Evolutionary conservation across 1,284 basidiomycete species (phyloP), one percentile per base, ranked within the genome.

Genomic region (Ganoderma boninense): DNA sequence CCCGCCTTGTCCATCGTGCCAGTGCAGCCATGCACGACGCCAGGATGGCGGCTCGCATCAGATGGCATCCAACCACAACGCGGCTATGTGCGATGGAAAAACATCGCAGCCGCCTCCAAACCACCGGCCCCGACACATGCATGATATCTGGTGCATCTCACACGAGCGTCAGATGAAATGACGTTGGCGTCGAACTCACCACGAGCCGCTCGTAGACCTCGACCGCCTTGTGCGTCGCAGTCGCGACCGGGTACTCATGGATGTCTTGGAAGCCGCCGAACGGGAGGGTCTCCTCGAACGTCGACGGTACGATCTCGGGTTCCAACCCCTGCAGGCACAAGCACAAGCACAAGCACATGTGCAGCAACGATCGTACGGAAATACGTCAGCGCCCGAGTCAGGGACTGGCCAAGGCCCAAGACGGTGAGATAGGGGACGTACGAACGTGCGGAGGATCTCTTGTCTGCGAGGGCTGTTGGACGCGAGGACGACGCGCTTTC

Each of bases 381-480:
- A n/a, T n/a, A n/a, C n/a, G n/a, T n/a, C n/a, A n/a, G n/a, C n/a
- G n/a, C n/a, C n/a, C n/a, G n/a, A n/a, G n/a, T n/a, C n/a, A n/a
- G n/a, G n/a, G n/a, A n/a, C n/a, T n/a, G n/a, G n/a, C n/a, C n/a
- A n/a, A n/a, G n/a, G n/a, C n/a, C n/a, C n/a, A n/a, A n/a, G n/a
- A n/a, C n/a, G n/a, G 35, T 57, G 54, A 20, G 38, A 67, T 52
- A 44, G 67, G 35, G 68, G 68, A 73, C 90, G 80, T 82, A 96
- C 95, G 81, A 91, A 89, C 67, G 86, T 92, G 69, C 87, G 87
- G 54, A 99, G 89, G 73, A 98, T 95, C 71, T 97, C 95, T 79
- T 90, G 91, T 74, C 97, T 86, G 69, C 97, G 86, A 0, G 96
- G 94, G 75, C 94, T 96, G 61, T 90, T 90, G 2, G 95, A 97